Evolutionary conservation across 768 basidiomycete species (phyloP), one percentile per base, ranked within the genome.

Genomic region (Leccinum barrowsii): DNA sequence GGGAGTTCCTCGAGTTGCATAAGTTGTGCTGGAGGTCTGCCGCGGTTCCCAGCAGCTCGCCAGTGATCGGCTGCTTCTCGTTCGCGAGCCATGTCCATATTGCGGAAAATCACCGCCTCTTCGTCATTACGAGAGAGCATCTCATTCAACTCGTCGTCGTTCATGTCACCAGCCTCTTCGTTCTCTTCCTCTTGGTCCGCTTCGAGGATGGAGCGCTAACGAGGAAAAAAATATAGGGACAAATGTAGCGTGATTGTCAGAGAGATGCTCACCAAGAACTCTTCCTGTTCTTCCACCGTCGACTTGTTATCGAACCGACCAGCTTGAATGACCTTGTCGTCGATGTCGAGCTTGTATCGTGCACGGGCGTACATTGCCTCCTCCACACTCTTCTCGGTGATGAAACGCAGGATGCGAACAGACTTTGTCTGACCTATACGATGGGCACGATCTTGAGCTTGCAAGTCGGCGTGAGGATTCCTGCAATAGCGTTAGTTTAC

Each of bases 391-490:
- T 94, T 94, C 74, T 97, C 93, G 4, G 96, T 97, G 71, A 99
- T 95, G 73, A 99, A 92, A 61, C 96, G 87, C 63, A 98, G 80
- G 62, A 99, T 98, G 32, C 95, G 86, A 19, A 99, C 97, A 48
- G 94, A 91, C 74, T 95, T 96, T 59, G 97, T 99, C 71, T 99
- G 97, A 59, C 97, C 97, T 67, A 99, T 99, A 83, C 97, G 95
- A 82, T 99, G 96, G 11, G 92, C 93, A 81, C 95, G 93, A 85
- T 99, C 96, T 73, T 99, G 97, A 12, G 97, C 97, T 75, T 99
- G 97, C 60, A 98, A 77, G 87, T 99, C 96, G 52, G 97, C 96
- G 66, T 98, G 96, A 50, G 96, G 96, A 77, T 98, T 99, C 94
- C 88, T 87, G 63, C 7, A 48, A 24, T 49, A n/a, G 28, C 24